A percentile compares a stretch with the other conserved stretches of the same genome.
phyloP scores from a whole-genome alignment of 73 alveolate species.

The Blepharisma stoltei region DNA sequence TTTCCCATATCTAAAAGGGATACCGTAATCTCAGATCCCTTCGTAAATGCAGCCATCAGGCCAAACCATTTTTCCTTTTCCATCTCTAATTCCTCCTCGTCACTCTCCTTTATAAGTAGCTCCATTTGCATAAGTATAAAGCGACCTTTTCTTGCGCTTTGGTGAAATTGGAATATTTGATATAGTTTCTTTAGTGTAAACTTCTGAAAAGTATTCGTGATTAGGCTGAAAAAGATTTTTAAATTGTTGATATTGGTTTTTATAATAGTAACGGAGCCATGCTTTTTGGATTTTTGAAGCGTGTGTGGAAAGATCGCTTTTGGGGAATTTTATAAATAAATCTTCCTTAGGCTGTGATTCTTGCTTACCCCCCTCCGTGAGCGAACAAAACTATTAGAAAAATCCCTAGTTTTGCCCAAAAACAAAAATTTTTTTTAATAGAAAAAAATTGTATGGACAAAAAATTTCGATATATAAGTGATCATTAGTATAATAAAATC shows the following conservation, averaged over 20 bases:
- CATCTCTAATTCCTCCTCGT: slow-evolving; percentile 53
- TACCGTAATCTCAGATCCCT: slow-evolving; percentile 41
- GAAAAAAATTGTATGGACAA: too few species aligned
- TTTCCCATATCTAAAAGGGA: slow-evolving; percentile 64
- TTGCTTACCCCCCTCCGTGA: too few species aligned
- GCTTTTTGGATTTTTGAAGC: background rate
- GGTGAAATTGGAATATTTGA: background rate
- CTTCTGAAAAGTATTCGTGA: background rate
- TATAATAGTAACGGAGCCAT: background rate
- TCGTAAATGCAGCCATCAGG: slow-evolving; percentile 59
- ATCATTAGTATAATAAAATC: too few species aligned
- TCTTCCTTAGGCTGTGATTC: too few species aligned
- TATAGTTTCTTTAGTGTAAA: background rate
- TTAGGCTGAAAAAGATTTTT: background rate
- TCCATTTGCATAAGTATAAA: slow-evolving; percentile 32
- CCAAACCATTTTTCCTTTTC: slow-evolving; percentile 45
- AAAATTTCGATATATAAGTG: too few species aligned
- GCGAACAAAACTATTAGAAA: too few species aligned
- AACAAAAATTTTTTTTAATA: too few species aligned
- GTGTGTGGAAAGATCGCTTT: too few species aligned
- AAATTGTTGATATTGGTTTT: background rate
- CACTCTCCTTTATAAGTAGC: slow-evolving; percentile 37
- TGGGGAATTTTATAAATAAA: too few species aligned
- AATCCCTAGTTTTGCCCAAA: too few species aligned
- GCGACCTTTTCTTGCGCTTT: background rate